Conservation (phyloP, 2,329 filamentous ascomycete species). For the Paraphaeosphaeria minitans region DNA sequence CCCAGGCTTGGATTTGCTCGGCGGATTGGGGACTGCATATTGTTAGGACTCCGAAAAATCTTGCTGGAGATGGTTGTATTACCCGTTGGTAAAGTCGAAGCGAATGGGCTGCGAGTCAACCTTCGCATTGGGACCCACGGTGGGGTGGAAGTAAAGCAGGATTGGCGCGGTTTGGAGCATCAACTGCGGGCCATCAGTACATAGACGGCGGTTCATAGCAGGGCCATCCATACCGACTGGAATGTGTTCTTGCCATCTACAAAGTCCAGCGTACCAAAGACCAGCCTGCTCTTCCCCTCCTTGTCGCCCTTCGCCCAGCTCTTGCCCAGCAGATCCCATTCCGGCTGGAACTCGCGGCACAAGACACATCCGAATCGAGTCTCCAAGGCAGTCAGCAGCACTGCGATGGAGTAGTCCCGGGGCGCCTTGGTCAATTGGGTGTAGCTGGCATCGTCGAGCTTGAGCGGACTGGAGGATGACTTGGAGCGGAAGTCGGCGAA, state of each 20-base stretch:
- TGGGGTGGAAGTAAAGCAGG: conserved; percentile 85
- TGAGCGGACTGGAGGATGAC: conserved; percentile 69
- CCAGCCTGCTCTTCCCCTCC: conserved; percentile 69
- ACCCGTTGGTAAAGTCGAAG: conserved; percentile 87
- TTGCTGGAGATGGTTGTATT: conserved; percentile 36
- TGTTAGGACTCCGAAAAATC: conserved; percentile 18
- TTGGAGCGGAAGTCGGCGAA: conserved; percentile 75
- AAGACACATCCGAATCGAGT: conserved; percentile 81
- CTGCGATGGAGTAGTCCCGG: conserved; percentile 80
- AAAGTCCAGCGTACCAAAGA: conserved; percentile 90
- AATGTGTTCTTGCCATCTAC: conserved; percentile 81
- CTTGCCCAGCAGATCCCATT: conserved; percentile 85
- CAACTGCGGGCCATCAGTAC: conserved; percentile 64
- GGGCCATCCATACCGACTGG: conserved; percentile 70
- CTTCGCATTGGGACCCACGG: conserved; percentile 77
- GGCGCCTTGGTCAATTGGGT: conserved; percentile 74
- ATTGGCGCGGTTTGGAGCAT: conserved; percentile 94
- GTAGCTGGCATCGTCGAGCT: conserved; percentile 79
- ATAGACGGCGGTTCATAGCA: not conserved
- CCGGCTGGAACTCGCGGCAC: conserved; percentile 89
- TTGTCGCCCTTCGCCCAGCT: conserved; percentile 89
- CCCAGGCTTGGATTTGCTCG: conserved; percentile 78
- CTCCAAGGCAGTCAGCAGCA: conserved; percentile 88
- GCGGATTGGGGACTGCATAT: conserved; percentile 69
- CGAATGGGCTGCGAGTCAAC: conserved; percentile 70